These are phyloP conservation scores for Saussurea involucrata DNA, from an alignment of 129 eudicot species.

Conservation along the genomic window DNA sequence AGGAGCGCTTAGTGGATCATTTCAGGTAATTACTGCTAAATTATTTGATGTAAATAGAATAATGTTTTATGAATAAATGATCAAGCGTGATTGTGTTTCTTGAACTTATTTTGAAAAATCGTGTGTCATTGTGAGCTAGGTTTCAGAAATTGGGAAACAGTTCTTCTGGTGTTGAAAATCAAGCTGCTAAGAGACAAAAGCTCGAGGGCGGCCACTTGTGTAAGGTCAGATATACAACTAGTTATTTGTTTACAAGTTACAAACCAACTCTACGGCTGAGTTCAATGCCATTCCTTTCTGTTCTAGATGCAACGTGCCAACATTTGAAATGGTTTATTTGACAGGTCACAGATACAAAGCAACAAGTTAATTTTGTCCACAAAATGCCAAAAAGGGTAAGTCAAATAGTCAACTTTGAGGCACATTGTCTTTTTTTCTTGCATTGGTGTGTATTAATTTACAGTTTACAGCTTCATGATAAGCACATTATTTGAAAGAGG, in stretches of 20 bases:
- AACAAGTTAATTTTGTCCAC: slow-evolving; percentile 59
- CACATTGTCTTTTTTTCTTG: neutral
- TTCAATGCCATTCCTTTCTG: neutral
- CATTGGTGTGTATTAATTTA: neutral
- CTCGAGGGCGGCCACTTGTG: slow-evolving; percentile 84
- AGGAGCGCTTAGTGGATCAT: slow-evolving; percentile 35
- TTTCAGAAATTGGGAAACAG: slow-evolving; percentile 42
- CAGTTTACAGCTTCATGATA: neutral
- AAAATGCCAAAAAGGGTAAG: slow-evolving; percentile 72
- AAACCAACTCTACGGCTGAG: neutral
- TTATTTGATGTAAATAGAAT: neutral
- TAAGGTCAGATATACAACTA: slow-evolving; percentile 44
- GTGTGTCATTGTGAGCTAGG: slow-evolving; percentile 35
- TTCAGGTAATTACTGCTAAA: slow-evolving; percentile 42
- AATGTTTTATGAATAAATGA: neutral
- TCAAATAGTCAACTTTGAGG: neutral
- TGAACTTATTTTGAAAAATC: neutral
- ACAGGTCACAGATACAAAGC: slow-evolving; percentile 61
- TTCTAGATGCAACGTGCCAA: slow-evolving; percentile 1
- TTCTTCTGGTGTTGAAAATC: slow-evolving; percentile 54
- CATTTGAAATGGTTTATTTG: slow-evolving; percentile 21
- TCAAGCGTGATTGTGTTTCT: neutral
- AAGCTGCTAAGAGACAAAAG: slow-evolving; percentile 96
- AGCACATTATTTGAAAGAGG: neutral
- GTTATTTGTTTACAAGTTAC: neutral